Conservation (phyloP, 352 stramenopile genomes). For the Detonula confervacea region DNA sequence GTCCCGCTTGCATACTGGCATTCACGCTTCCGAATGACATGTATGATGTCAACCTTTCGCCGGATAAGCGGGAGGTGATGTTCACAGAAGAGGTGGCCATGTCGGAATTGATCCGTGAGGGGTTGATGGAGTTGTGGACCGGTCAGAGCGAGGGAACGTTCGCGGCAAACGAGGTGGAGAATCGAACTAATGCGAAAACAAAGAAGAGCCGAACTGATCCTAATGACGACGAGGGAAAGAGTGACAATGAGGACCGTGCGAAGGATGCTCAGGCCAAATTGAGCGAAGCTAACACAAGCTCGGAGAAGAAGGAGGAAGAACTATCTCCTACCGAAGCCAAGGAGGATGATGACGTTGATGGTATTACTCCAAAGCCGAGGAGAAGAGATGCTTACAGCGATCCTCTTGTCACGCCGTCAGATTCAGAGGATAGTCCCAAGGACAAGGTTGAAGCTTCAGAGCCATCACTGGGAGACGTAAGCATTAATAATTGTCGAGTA, state of each 20-base stretch:
- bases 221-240: background rate
- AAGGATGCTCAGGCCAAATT: background rate
- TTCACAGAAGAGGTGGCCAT: constrained; percentile 76
- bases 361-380: constrained; percentile 18
- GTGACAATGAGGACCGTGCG: background rate
- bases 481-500: background rate
- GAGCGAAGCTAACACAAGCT: background rate
- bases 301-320: constrained; percentile 8
- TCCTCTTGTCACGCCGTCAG: constrained; percentile 13
- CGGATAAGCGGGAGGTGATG: constrained; percentile 96
- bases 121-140: constrained; percentile 60
- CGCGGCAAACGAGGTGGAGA: constrained; percentile 56
- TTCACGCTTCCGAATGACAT: constrained; percentile 89
- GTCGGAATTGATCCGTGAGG: constrained; percentile 52
- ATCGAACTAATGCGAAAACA: constrained; percentile 21
- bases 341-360: constrained; percentile 2
- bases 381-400: constrained; percentile 8
- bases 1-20: constrained; percentile 93
- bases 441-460: background rate
- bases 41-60: constrained; percentile 97
- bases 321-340: background rate
- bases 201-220: background rate
- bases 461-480: background rate
- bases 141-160: constrained; percentile 71
- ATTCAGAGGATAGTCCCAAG: constrained; percentile 4